Base-by-base conservation (phyloP, 495 filamentous ascomycete genomes). In the Staphylotrichum longicolle region DNA sequence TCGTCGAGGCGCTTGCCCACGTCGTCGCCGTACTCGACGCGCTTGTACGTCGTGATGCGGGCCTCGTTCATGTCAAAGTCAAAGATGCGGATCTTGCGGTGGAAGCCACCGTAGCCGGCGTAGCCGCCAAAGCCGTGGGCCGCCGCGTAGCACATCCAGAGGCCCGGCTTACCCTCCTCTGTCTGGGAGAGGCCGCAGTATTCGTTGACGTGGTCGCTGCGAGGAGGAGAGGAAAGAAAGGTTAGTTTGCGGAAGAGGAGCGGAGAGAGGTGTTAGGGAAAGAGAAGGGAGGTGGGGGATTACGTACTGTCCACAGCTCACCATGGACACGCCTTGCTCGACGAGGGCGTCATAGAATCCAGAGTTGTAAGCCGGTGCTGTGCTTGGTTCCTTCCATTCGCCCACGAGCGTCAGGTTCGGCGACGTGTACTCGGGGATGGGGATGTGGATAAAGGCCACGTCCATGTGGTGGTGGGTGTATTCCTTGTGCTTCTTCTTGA, bases 71-170 rank as follows among this genome's bases (percentile, higher is more conserved):
- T 88, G 73, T 98, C 93, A 50, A 98, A 87, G 63, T 98, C 94
- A 68, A 90, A 98, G 66, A 98, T 81, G 41, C 94, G 82, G 39
- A 96, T 82, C 58, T 91, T 85, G 33, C 94, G 87, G 63, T 91
- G 84, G 71, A 89, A 98, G 10, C 86, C 89, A 33, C 84, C 85
- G 62, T 94, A 97, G 8, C 92, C 92, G 37, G 89, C 95, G 72
- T 98, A 98, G 1, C 94, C 94, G 45, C 95, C 94, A 69, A 97
- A 92, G 1, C 94, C 94, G 40, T 80, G 78, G 14, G 86, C 94
- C 48, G 95, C 94, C 5, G 84, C 94, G 75, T 98, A 96, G 76
- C 94, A 98, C 92, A 98, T 96, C 94, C 94, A 98, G n/a, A 97
- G 78, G 14, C 86, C 86, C 2, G 86, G 86, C 57, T 86, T 85